Percentiles rank a stretch among this genome's conserved stretches.
phyloP scores from a whole-genome alignment of 163 green algal species.

The Chlamydomonas reinhardtii region DNA sequence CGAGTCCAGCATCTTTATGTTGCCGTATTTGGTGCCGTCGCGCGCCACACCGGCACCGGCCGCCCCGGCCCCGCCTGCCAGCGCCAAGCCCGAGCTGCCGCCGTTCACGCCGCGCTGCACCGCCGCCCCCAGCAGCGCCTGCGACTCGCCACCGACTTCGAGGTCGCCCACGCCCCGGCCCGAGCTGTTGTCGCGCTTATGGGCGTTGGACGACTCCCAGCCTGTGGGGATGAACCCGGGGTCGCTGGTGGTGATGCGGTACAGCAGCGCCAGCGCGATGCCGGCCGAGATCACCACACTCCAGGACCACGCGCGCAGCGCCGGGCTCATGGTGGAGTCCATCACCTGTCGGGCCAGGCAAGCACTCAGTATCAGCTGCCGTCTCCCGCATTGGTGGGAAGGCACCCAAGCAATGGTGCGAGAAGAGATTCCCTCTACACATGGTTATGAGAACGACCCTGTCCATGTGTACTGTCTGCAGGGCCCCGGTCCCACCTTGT shows the following conservation, averaged over 20 bases:
- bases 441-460: too few relatives aligned
- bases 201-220: slow-evolving; percentile 43
- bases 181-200: slow-evolving; percentile 46
- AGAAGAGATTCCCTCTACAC: too few relatives aligned
- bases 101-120: slow-evolving; percentile 22
- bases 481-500: slow-evolving; percentile 59
- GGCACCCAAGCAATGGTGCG: too few relatives aligned
- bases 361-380: too few relatives aligned
- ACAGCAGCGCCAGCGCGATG: slow-evolving; percentile 84
- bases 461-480: too few relatives aligned
- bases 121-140: neutral
- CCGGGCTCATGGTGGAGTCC: neutral
- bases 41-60: neutral
- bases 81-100: slow-evolving; percentile 17
- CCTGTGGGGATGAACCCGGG: slow-evolving; percentile 83
- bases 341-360: slow-evolving; percentile 19
- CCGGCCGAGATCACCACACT: slow-evolving; percentile 52
- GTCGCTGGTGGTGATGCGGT: slow-evolving; percentile 88
- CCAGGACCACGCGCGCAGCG: slow-evolving; percentile 30
- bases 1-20: slow-evolving; percentile 76
- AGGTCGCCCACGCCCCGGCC: neutral
- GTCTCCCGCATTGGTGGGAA: too few relatives aligned
- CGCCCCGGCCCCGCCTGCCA: neutral
- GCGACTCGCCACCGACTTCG: too few relatives aligned
- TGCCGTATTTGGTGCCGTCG: slow-evolving; percentile 2